These are phyloP conservation scores for Hymenochaete sp. DNA, from an alignment of 1,284 basidiomycete species.

Conservation along the genomic window DNA sequence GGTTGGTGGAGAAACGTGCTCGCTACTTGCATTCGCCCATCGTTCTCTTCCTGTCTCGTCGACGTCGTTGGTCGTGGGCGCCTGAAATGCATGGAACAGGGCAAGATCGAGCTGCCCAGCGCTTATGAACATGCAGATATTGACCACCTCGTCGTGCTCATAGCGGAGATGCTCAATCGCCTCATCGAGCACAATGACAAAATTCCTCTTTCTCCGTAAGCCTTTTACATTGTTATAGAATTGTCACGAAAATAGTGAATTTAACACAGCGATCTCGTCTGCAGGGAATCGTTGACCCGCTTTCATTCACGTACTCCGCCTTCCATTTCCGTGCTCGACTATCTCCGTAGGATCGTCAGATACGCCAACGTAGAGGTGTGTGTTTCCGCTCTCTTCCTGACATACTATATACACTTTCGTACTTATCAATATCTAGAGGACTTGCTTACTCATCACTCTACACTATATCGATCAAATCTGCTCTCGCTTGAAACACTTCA, in stretches of 20 bases:
- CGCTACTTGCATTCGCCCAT: no score
- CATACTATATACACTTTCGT: not conserved
- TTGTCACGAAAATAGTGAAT: slow-evolving; percentile 18
- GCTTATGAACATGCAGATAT: slow-evolving; percentile 70
- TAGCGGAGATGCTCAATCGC: slow-evolving; percentile 90
- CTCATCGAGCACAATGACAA: slow-evolving; percentile 90
- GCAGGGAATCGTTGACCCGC: slow-evolving; percentile 75
- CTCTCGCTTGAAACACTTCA: slow-evolving; percentile 76
- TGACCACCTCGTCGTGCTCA: slow-evolving; percentile 77
- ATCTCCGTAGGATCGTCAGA: slow-evolving; percentile 82
- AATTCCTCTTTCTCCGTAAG: slow-evolving; percentile 76
- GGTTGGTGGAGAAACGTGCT: no score
- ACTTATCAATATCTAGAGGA: slow-evolving; percentile 45
- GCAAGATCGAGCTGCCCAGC: slow-evolving; percentile 64
- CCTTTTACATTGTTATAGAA: slow-evolving; percentile 21
- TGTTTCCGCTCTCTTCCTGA: slow-evolving; percentile 4
- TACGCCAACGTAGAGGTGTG: slow-evolving; percentile 89
- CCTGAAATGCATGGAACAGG: slow-evolving; percentile 42
- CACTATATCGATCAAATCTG: slow-evolving; percentile 95
- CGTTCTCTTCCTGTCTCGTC: not conserved
- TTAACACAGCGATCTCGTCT: slow-evolving; percentile 17
- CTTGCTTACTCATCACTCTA: slow-evolving; percentile 80
- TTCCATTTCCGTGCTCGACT: slow-evolving; percentile 78
- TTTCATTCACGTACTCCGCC: slow-evolving; percentile 91
- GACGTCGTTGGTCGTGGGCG: not conserved